Base-by-base conservation (phyloP, 345 rosid genomes). In the Fremontodendron californicum region DNA sequence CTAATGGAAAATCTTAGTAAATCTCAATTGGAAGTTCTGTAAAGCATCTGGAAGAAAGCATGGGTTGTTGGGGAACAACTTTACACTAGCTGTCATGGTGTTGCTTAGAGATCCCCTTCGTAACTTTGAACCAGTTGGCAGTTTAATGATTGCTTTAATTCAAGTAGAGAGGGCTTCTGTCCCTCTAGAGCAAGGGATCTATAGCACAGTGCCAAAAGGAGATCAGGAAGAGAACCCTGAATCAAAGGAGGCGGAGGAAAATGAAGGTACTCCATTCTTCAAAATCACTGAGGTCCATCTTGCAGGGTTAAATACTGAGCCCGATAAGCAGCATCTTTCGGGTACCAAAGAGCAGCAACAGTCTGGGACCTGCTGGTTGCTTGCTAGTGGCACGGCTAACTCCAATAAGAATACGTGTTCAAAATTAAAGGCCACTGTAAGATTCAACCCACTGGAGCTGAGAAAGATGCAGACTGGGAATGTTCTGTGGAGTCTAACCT, bases 111-210 rank as follows among this genome's bases (percentile, higher is more conserved):
- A 92, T 72, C 93, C 92, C 51, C 82, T 79, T 15, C 85, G 81
- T 77, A 81, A 84, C 81, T 87, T 84, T 75, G 94, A 92, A 75
- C 87, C 94, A 43, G 92, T 90, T 74, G 94, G 93, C 51, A 87
- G 86, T 25, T 87, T 91, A 68, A 92, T 92, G 93, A 89, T 92
- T 80, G 90, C 88, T 71, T 76, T 90, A 62, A 73, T 92, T 62
- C 91, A 88, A 78, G 84, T 89, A 43, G 90, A 89, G 84, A 90
- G 89, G 77, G 43, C n/a, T n/a, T n/a, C n/a, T n/a, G n/a, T n/a
- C n/a, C n/a, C n/a, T n/a, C n/a, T n/a, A n/a, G n/a, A n/a, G 25
- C 74, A 80, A 61, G 71, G 61, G 70, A 12, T 43, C 12, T 58
- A 71, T 74, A 54, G 78, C 51, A 65, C 67, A 57, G 65, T 54